Evolutionary conservation across 768 basidiomycete species (phyloP).

Genomic region (Cystobasidium tubakii): DNA sequence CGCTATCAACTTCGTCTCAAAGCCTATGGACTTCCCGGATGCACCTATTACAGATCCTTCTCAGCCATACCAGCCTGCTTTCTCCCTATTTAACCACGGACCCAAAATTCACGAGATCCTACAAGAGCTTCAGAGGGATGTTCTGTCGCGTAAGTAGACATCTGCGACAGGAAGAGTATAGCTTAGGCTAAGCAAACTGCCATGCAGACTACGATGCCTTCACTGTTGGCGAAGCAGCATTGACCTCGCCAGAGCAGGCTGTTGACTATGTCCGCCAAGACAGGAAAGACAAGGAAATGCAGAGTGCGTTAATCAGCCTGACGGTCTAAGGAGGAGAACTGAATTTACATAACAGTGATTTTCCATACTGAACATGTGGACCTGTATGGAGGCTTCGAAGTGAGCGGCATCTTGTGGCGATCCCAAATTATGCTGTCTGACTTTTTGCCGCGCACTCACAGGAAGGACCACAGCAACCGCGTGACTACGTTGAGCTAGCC

Average conservation of each 20-base stretch:
- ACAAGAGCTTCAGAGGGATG: constrained; percentile 61
- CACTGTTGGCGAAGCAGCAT: neutral
- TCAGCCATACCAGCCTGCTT: constrained; percentile 37
- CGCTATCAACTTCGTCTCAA: constrained; percentile 61
- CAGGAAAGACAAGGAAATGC: neutral
- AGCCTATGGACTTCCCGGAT: constrained; percentile 61
- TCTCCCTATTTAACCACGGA: constrained; percentile 49
- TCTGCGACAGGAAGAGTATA: constrained; percentile 57
- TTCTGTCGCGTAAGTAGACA: constrained; percentile 50
- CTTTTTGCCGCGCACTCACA: neutral
- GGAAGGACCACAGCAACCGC: neutral
- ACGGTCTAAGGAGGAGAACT: neutral
- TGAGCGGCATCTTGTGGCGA: neutral
- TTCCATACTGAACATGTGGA: constrained; percentile 1
- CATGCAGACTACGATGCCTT: neutral
- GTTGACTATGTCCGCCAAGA: neutral
- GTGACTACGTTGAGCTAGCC: neutral
- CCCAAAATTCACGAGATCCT: constrained; percentile 65
- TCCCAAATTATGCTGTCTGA: neutral
- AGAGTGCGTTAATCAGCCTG: neutral
- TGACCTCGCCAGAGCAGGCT: neutral
- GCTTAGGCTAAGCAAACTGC: constrained; percentile 53
- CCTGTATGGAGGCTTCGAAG: neutral
- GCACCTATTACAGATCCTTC: constrained; percentile 58
- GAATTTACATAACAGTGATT: neutral